phyloP scores from a whole-genome alignment of 257 asterid species.

The Gentiana dahurica region DNA sequence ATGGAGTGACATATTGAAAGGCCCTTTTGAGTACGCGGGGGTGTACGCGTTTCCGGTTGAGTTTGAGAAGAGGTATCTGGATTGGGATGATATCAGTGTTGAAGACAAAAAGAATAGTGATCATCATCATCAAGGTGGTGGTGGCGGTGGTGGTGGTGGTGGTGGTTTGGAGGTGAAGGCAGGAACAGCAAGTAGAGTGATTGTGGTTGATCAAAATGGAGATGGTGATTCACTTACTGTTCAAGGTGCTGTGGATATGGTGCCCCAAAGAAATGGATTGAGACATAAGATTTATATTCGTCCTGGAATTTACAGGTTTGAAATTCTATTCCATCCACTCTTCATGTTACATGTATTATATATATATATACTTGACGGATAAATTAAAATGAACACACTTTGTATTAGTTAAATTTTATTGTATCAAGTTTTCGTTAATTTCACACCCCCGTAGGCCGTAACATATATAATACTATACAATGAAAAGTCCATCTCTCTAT shows the following conservation, averaged over 20 bases:
- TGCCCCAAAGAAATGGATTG: slow-evolving; percentile 31
- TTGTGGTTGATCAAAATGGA: slow-evolving; percentile 53
- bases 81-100: slow-evolving; percentile 57
- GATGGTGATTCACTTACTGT: slow-evolving; percentile 52
- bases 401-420: too few relatives aligned
- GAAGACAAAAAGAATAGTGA: neutral
- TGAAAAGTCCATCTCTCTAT: too few relatives aligned
- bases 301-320: slow-evolving; percentile 72
- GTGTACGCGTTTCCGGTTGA: slow-evolving; percentile 1
- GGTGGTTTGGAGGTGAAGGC: slow-evolving; percentile 11
- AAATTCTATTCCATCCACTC: too few relatives aligned
- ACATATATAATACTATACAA: too few relatives aligned
- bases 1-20: neutral
- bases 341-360: neutral
- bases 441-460: too few relatives aligned
- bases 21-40: neutral
- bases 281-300: slow-evolving; percentile 53
- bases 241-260: slow-evolving; percentile 79
- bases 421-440: too few relatives aligned
- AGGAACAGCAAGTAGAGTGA: slow-evolving; percentile 10
- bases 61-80: slow-evolving; percentile 19
- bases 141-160: too few relatives aligned
- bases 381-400: too few relatives aligned
- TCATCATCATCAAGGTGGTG: too few relatives aligned
- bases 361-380: neutral